A percentile compares a stretch with the other conserved stretches of the same genome.
These are phyloP conservation scores for Purpureocillium lavendulum DNA, from an alignment of 2,329 filamentous ascomycete species.

Conservation along the genomic window DNA sequence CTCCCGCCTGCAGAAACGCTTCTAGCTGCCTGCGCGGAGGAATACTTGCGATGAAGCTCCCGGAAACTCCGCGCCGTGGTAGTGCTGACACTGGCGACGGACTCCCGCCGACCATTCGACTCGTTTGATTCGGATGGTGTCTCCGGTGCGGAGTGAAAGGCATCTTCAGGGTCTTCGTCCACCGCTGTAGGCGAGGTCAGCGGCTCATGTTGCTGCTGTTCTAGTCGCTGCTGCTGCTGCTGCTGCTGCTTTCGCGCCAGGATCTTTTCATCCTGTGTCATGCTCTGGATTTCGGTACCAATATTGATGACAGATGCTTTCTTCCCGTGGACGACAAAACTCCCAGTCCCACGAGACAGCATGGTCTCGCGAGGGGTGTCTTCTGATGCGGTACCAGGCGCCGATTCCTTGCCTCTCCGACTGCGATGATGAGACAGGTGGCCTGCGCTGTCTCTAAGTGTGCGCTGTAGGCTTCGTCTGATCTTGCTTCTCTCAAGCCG, in stretches of 20 bases:
- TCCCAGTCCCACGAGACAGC: constrained; percentile 70
- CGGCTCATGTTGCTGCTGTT: constrained; percentile 22
- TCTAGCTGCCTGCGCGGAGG: constrained; percentile 40
- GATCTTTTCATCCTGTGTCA: constrained; percentile 65
- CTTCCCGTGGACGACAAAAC: constrained; percentile 95
- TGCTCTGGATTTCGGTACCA: constrained; percentile 77
- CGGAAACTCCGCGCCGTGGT: constrained; percentile 58
- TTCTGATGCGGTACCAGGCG: constrained; percentile 18
- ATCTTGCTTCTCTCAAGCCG: constrained; percentile 58
- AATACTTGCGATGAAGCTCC: constrained; percentile 53
- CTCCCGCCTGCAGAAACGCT: constrained; percentile 29
- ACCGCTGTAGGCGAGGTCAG: too few species aligned
- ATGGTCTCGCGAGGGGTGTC: constrained; percentile 51
- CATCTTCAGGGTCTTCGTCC: constrained; percentile 30
- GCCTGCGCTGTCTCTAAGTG: constrained; percentile 70
- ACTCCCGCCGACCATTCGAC: constrained; percentile 47
- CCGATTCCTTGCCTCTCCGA: constrained; percentile 62
- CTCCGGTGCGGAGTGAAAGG: constrained; percentile 44
- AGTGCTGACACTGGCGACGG: constrained; percentile 56
- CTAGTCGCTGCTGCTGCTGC: constrained; percentile 27
- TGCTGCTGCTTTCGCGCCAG: constrained; percentile 50
- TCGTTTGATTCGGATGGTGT: constrained; percentile 32
- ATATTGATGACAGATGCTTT: constrained; percentile 98
- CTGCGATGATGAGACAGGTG: constrained; percentile 61
- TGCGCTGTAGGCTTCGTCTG: constrained; percentile 81